Conservation (phyloP, 352 stramenopile species). For the Globisporangium canariense region DNA sequence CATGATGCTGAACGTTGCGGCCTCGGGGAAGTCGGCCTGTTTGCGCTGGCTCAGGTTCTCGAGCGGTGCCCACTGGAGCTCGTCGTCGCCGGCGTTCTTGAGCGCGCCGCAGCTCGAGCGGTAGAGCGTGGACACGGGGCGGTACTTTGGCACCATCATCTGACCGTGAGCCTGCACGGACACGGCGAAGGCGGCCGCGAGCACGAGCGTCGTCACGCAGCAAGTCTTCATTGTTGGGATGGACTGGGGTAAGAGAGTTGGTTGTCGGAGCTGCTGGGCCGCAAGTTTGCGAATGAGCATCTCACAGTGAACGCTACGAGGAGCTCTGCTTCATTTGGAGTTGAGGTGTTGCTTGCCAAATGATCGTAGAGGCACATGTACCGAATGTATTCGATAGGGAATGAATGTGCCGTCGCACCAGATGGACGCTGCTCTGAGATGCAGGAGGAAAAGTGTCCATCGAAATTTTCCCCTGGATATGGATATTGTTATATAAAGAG, state of each 20-base stretch:
- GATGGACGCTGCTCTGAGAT: constrained; percentile 21
- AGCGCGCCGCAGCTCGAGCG: not conserved
- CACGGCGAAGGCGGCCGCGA: constrained; percentile 34
- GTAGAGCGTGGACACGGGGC: constrained; percentile 6
- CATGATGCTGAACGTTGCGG: constrained; percentile 49
- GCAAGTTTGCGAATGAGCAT: constrained; percentile 4
- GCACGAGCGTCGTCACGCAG: constrained; percentile 35
- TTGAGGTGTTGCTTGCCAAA: constrained; percentile 24
- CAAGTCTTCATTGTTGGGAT: constrained; percentile 22
- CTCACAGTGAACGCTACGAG: not conserved
- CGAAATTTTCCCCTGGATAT: not conserved
- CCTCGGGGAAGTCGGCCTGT: constrained; percentile 37
- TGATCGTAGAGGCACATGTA: too few species aligned
- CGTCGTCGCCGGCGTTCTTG: constrained; percentile 32
- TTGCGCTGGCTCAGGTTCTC: constrained; percentile 50
- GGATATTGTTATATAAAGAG: not conserved
- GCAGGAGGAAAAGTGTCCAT: constrained; percentile 20
- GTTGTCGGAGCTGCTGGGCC: not conserved
- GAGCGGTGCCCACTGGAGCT: constrained; percentile 50
- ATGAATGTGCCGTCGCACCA: constrained; percentile 23
- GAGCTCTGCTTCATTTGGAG: not conserved
- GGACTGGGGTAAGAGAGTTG: not conserved
- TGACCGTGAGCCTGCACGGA: constrained; percentile 29
- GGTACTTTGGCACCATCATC: constrained; percentile 7
- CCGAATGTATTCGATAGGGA: constrained; percentile 20